These are phyloP conservation scores for Mangifera indica DNA, from an alignment of 345 rosid species.

Conservation along the genomic window DNA sequence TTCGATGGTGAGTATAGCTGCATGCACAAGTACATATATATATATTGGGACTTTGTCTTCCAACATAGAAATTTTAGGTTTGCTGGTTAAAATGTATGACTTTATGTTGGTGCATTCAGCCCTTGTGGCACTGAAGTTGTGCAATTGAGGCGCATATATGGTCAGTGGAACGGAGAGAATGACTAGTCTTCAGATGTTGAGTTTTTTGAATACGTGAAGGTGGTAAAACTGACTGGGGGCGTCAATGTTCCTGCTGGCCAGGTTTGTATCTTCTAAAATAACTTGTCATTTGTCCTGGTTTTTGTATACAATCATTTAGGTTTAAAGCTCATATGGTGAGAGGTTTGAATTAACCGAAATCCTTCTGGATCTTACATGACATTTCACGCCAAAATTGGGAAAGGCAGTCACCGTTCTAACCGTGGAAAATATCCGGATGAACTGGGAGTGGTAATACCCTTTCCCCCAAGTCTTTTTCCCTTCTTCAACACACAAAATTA, in stretches of 20 bases:
- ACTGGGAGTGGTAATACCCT: slow-evolving; percentile 76
- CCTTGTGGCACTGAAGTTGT: slow-evolving; percentile 95
- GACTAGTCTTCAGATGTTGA: slow-evolving; percentile 61
- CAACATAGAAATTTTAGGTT: slow-evolving; percentile 8
- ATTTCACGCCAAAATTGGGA: slow-evolving; percentile 94
- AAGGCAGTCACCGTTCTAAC: slow-evolving; percentile 50
- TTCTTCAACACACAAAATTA: neutral
- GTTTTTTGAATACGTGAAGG: slow-evolving; percentile 93
- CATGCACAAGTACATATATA: neutral
- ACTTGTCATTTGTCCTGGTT: slow-evolving; percentile 1
- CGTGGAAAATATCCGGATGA: slow-evolving; percentile 84
- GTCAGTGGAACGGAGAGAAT: slow-evolving; percentile 68
- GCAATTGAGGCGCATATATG: slow-evolving; percentile 83
- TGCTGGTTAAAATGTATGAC: slow-evolving; percentile 49
- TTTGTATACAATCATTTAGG: neutral
- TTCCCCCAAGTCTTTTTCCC: neutral
- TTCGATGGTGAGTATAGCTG: slow-evolving; percentile 60
- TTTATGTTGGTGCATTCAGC: slow-evolving; percentile 92
- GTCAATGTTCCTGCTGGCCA: slow-evolving; percentile 96
- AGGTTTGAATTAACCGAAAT: slow-evolving; percentile 18
- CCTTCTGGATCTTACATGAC: slow-evolving; percentile 61
- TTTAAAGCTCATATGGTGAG: slow-evolving; percentile 7
- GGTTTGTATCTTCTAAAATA: slow-evolving; percentile 41
- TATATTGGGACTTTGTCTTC: neutral
- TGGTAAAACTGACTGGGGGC: slow-evolving; percentile 97